These are phyloP conservation scores for Suhomyces bribrorum DNA, from an alignment of 1,139 yeast genomes.

Conservation along the genomic window DNA sequence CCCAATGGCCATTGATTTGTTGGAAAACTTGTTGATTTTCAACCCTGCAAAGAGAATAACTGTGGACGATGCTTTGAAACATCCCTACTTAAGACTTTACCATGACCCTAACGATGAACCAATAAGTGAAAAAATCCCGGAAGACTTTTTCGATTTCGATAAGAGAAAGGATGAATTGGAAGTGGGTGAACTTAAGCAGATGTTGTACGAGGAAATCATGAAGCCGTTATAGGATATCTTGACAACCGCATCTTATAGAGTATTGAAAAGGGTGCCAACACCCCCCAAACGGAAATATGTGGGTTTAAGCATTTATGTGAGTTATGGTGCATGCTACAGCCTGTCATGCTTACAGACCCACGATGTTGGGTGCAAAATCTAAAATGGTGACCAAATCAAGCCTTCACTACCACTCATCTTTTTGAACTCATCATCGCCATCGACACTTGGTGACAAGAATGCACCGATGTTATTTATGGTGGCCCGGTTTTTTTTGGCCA, in stretches of 20 bases:
- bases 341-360: too few relatives aligned
- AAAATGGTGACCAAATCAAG: too few relatives aligned
- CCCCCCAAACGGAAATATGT: neutral
- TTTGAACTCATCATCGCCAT: too few relatives aligned
- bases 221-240: slow-evolving; percentile 31
- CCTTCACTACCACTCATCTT: too few relatives aligned
- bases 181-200: slow-evolving; percentile 66
- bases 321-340: too few relatives aligned
- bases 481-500: too few relatives aligned
- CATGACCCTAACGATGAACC: slow-evolving; percentile 90
- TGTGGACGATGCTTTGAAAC: slow-evolving; percentile 77
- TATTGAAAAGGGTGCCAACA: too few relatives aligned
- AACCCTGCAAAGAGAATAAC: slow-evolving; percentile 78
- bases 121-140: slow-evolving; percentile 67
- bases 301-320: neutral
- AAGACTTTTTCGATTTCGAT: slow-evolving; percentile 82
- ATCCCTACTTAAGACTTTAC: slow-evolving; percentile 77
- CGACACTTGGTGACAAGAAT: too few relatives aligned
- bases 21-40: slow-evolving; percentile 74
- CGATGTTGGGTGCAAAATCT: too few relatives aligned
- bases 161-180: slow-evolving; percentile 68
- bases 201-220: slow-evolving; percentile 66
- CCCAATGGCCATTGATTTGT: slow-evolving; percentile 74
- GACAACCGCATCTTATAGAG: neutral
- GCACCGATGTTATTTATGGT: too few relatives aligned